Evolutionary conservation across 2,329 filamentous ascomycete species (phyloP), one percentile per base, ranked within the genome.

Genomic region (Colletotrichum gloeosporioides): DNA sequence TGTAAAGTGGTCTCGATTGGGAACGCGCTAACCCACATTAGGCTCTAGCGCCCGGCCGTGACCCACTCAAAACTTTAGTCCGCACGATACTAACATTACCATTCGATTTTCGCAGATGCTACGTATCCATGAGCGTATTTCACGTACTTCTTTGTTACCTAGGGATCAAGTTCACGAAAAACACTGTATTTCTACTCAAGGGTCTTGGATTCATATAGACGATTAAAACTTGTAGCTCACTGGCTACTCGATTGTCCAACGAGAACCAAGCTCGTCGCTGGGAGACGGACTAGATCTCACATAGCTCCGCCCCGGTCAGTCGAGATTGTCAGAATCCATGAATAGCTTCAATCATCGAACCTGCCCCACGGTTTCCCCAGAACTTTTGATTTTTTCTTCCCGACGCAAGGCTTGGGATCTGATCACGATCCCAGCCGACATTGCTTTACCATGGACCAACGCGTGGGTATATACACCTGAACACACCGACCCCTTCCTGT

Each of bases 381-480:
- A 27, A 63, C 34, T 73, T 73, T 72, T 69, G 22, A 32, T 36
- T 44, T 36, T 36, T 36, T 36, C 63, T 63, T 69, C 57, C 63
- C 63, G 32, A 44, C 64, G 53, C 70, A 73, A 29, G 34, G 36
- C 27, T 44, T 39, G 64, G 44, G 55, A 73, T 18, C 39, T 63
- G 18, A 36, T 57, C 64, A 49, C n/a, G 55, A 44, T 22, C 44
- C 32, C 32, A 34, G 16, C 44, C 44, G n/a, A 27, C 69, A 36
- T 61, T 34, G 68, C 67, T 34, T 53, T 44, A 49, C 55, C 63
- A 53, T 67, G 18, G 44, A 65, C 73, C 75, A 66, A 67, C 44
- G 65, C 72, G 69, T 76, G 68, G 72, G 68, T 77, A 76, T 75
- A 77, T 76, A 71, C 68, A 71, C 44, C 64, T 36, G 64, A 27